Evolutionary conservation across 495 filamentous ascomycete genomes (phyloP).

Genomic region (Podospora pseudopauciseta): DNA sequence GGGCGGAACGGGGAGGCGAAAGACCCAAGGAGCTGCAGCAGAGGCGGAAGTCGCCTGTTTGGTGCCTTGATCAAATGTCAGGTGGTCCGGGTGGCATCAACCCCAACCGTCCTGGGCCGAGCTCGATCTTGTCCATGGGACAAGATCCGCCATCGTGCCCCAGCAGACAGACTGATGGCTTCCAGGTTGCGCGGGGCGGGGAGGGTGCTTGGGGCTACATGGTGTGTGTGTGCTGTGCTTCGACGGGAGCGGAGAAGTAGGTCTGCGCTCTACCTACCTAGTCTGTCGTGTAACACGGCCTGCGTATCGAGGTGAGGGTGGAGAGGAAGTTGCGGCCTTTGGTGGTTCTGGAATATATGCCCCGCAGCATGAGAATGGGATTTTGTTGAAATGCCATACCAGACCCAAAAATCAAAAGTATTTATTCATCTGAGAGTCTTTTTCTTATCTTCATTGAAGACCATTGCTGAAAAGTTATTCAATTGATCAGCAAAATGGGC

Average conservation of each 20-base stretch:
- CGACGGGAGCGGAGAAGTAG: neutral
- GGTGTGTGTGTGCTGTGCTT: neutral
- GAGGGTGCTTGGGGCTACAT: neutral
- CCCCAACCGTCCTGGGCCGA: slow-evolving; percentile 1
- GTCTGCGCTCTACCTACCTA: too few relatives aligned
- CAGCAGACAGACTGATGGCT: too few relatives aligned
- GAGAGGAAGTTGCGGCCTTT: neutral
- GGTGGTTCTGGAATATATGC: neutral
- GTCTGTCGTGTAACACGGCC: neutral
- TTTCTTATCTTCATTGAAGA: neutral
- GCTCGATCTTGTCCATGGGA: neutral
- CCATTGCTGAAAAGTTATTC: neutral
- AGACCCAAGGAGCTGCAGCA: neutral
- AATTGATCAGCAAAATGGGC: neutral
- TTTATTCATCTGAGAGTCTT: neutral
- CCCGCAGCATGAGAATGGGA: neutral
- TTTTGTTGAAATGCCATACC: neutral
- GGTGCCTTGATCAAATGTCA: neutral
- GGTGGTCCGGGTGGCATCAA: neutral
- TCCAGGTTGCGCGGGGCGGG: too few relatives aligned
- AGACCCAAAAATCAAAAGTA: neutral
- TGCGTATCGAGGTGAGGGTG: neutral
- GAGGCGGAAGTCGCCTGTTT: neutral
- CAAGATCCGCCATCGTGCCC: neutral
- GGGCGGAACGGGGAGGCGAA: neutral